Base-by-base conservation (phyloP, 2,329 filamentous ascomycete genomes). In the Phialophora macrospora region DNA sequence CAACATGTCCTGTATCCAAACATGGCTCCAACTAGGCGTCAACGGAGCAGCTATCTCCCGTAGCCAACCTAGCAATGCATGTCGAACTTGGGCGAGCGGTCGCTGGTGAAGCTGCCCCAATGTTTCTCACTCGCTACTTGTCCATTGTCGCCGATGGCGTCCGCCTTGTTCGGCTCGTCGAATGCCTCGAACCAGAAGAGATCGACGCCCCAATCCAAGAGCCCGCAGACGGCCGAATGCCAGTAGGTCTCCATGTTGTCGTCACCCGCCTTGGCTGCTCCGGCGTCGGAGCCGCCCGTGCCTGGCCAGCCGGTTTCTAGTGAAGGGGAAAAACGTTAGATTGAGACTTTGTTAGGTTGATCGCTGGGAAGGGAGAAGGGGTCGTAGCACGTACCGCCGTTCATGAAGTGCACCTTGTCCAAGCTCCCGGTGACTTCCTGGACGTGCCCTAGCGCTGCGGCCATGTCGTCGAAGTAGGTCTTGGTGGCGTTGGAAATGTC, bases 181-280 rank as follows among this genome's bases (percentile, higher is more conserved):
- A 89, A 90, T 51, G 88, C 88, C 81, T 91, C 88, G 71, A 91
- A 91, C 78, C 85, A 89, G 80, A 91, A 91, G 62, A 87, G 85
- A 72, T 90, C 89, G 69, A 87, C 82, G 66, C 86, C 87, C 86
- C 87, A 90, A 68, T 81, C 81, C 41, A 90, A 78, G 73, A 89
- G 83, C 59, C 83, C 83, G 76, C 89, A 91, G 73, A 90, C 83
- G 69, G 83, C 86, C 54, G 85, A 75, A 72, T 85, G 78, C 80
- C 83, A 91, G 80, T 86, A 91, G 26, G 77, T 80, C 68, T 82
- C 76, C 30, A 88, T 88, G 72, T 88, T 86, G 34, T 81, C 72
- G 48, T 84, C 82, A 49, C 86, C 83, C 34, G 89, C 88, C 68
- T 83, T 81, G 24, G 89, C 88, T 28, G 77, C 77, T 63, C 83